Evolutionary conservation across 805 yeast genomes (phyloP), one percentile per base, ranked within the genome.

Genomic region (Limtongozyma cylindracea): DNA sequence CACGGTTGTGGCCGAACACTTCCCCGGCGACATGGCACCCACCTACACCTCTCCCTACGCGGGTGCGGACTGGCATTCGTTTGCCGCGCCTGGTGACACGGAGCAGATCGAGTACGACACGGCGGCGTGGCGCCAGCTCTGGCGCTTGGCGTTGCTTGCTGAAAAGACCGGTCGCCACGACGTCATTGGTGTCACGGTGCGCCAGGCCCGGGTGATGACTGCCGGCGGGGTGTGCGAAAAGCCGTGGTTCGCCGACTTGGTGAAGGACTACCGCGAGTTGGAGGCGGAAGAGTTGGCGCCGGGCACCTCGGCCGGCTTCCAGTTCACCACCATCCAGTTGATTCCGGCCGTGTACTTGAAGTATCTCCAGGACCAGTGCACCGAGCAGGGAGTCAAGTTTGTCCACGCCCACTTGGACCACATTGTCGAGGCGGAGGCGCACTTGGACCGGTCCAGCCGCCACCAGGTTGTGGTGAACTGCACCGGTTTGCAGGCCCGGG

Each of bases 11-110:
- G 52, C 40, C 0, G 31, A 35, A 2, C 38, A 55, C 28, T 35
- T 66, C 13, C 74, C 74, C 2, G 70, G 72, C 1, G 74, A 67
- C 35, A 25, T 33, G 15, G 29, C 38, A 21, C 52, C 54, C 22
- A 52, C 53, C 7, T 69, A 62, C 34, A 54, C 73, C 3, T 63
- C 72, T 1, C 76, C 77, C 3, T 60, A 51, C 36, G 78, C 77
- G 1, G 78, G 78, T 4, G 80, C 77, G 20, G 62, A 68, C 31
- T 69, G 77, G 74, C 50, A 47, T 21, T 58, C 71, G 8, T 62
- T 64, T 41, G 76, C 73, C 2, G 19, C 31, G 1, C 26, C 28
- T 1, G 45, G 46, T 4, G 15, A 5, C 6, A 61, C 60, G 11
- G 18, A 12, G 11, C 11, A 16, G 6, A 22, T 24, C n/a, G 38